Base-by-base conservation (phyloP, 768 basidiomycete genomes). In the Auriscalpium orientale region DNA sequence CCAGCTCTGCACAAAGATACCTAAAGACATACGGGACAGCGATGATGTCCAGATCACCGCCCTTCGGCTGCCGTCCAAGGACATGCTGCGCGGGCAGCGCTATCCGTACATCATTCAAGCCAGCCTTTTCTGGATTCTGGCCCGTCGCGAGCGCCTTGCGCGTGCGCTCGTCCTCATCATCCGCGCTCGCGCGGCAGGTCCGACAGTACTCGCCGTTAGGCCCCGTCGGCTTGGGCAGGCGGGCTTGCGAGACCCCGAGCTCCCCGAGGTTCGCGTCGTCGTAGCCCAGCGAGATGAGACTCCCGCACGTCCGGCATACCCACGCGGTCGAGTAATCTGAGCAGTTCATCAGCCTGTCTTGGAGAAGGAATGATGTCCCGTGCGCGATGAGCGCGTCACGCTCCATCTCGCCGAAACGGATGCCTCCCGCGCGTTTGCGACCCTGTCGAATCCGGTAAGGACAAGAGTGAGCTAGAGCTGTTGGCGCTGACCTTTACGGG, bases 401-500 rank as follows among this genome's bases (percentile, higher is more conserved):
- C 72, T 99, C 97, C 97, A 99, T 99, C 76, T 99, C 97, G 64
- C 97, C 97, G 68, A 99, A 98, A 54, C 97, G 94, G 67, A 99
- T 99, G 66, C 97, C 97, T 65, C 97, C 97, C 46, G 91, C 92
- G 54, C 94, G 89, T 81, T 98, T 98, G 58, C 97, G 89, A 55
- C 97, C 97, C 94, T 69, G 46, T 33, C 61, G 60, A 54, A 53
- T 48, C 46, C 49, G 43, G 55, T 51, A 20, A 61, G 48, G 22
- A 16, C 6, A 33, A 54, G 22, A 20, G 15, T 7, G 28, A 21
- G 51, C 10, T 44, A 56, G 45, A 49, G 34, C 54, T 38, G 38
- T 40, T 40, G 57, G 52, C 51, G 47, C 22, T 40, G 52, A 67
- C 79, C 83, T 98, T 98, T 64, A 99, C 93, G 51, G 97, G 97